Base-by-base conservation (phyloP, 2,329 filamentous ascomycete species). In the Fusarium sp. region DNA sequence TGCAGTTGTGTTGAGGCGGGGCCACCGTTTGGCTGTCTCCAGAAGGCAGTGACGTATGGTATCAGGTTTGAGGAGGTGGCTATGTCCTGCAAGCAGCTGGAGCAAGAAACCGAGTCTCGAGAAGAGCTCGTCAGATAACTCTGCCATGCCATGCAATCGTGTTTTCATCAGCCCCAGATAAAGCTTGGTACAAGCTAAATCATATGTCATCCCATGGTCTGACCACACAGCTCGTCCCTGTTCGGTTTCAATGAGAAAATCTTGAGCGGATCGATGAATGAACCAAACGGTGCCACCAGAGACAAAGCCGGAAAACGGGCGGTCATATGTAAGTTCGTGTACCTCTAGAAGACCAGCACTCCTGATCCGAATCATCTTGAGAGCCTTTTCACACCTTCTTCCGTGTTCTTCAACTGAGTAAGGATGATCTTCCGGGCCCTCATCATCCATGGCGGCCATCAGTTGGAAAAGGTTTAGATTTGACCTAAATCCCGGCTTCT, bases 51-150 rank as follows among this genome's bases (percentile, higher is more conserved):
- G 39, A 6, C n/a, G n/a, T 13, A 43, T 43, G 3, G 39, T 43
- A 43, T n/a, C 20, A 5, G 39, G n/a, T 3, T 43, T 3, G 39
- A 43, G n/a, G 39, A 13, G 4, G 11, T 43, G 10, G n/a, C 39
- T 6, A 20, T 43, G 6, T 7, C 3, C 11, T 43, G 39, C n/a
- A 20, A 41, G 10, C 3, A 11, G 13, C 20, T 2, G 3, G 2
- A 43, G n/a, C 6, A 13, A 11, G n/a, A 2, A 2, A 13, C 9
- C 1, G n/a, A 20, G n/a, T 20, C 1, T 3, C 39, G 9, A 3
- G 11, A 13, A 20, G 5, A 2, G 3, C 0, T 13, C 5, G 1
- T 13, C 2, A n/a, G 5, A 20, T 13, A 2, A n/a, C 11, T 43
- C 6, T n/a, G 1, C 3, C 3, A 20, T 6, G 6, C 4, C 5